Conservation (phyloP, 768 basidiomycete genomes). For the Tulasnella sp. region DNA sequence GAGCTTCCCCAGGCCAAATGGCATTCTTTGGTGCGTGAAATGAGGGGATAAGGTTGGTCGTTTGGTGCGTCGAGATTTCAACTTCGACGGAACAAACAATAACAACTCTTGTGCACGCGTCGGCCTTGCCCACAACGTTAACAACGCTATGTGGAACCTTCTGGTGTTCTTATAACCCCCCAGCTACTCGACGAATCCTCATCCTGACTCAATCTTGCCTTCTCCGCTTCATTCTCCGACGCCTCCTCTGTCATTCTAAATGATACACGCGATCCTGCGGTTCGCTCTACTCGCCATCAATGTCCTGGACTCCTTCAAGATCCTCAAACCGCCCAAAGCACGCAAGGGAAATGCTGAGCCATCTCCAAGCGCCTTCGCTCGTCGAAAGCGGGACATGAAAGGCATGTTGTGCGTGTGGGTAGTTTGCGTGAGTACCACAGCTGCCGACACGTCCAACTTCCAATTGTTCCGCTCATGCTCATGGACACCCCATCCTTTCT, state of each 20-base stretch:
- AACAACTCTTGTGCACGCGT: background rate
- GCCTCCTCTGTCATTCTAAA: background rate
- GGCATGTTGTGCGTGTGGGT: conserved; percentile 75
- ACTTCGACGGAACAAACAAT: background rate
- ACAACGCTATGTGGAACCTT: no score
- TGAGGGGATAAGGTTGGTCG: background rate
- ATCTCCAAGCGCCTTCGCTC: conserved; percentile 48
- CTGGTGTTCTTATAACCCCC: no score
- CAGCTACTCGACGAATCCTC: background rate
- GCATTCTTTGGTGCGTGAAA: conserved; percentile 19
- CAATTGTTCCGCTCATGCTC: no score
- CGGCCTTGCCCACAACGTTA: no score
- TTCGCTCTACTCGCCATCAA: conserved; percentile 62
- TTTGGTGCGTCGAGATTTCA: background rate
- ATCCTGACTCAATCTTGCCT: background rate
- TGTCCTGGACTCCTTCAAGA: conserved; percentile 76
- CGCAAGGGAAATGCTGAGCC: conserved; percentile 39
- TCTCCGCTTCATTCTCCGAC: background rate
- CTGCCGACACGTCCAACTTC: conserved; percentile 15
- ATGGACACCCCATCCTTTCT: background rate
- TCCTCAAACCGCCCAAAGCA: conserved; percentile 51
- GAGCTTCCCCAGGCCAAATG: conserved; percentile 33
- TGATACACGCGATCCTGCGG: conserved; percentile 33
- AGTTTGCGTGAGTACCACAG: conserved; percentile 47
- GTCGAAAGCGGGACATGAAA: conserved; percentile 76